Percentiles rank a stretch among this genome's conserved stretches.
phyloP scores from a whole-genome alignment of 2,329 filamentous ascomycete genomes.

The Trichoderma polysporum region DNA sequence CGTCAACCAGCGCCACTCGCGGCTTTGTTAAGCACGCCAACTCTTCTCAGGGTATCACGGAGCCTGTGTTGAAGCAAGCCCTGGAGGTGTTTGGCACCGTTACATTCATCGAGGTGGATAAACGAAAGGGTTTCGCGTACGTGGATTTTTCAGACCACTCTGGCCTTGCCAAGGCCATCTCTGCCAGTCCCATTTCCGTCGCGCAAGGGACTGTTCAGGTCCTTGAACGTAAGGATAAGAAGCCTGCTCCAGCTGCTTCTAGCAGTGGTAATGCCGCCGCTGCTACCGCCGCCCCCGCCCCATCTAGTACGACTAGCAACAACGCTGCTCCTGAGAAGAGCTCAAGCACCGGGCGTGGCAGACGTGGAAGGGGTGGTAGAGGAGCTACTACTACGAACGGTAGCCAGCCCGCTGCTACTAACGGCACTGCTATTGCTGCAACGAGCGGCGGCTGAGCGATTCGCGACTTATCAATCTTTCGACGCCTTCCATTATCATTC shows the following conservation, averaged over 20 bases:
- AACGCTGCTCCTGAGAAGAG: constrained; percentile 30
- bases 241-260: constrained; percentile 30
- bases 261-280: constrained; percentile 21
- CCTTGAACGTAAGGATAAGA: constrained; percentile 72
- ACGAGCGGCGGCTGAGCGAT: constrained; percentile 22
- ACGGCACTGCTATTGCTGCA: constrained; percentile 15
- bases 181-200: constrained; percentile 76
- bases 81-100: constrained; percentile 74
- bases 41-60: constrained; percentile 87
- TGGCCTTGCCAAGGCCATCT: constrained; percentile 73
- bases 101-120: constrained; percentile 84
- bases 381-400: constrained; percentile 10
- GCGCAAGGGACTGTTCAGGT: constrained; percentile 86
- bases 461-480: neutral
- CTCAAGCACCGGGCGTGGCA: constrained; percentile 31
- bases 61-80: constrained; percentile 71
- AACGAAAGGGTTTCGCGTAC: constrained; percentile 92
- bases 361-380: constrained; percentile 36
- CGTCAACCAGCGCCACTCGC: constrained; percentile 53
- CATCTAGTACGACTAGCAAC: constrained; percentile 20
- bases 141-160: constrained; percentile 79
- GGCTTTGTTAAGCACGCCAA: constrained; percentile 83
- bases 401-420: constrained; percentile 10
- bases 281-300: constrained; percentile 19
- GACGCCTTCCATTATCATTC: constrained; percentile 8